Percentiles rank a stretch among this genome's conserved stretches.
Evolutionary conservation across 2,329 filamentous ascomycete genomes (phyloP).

Genomic region (Teratosphaeria zuluensis): DNA sequence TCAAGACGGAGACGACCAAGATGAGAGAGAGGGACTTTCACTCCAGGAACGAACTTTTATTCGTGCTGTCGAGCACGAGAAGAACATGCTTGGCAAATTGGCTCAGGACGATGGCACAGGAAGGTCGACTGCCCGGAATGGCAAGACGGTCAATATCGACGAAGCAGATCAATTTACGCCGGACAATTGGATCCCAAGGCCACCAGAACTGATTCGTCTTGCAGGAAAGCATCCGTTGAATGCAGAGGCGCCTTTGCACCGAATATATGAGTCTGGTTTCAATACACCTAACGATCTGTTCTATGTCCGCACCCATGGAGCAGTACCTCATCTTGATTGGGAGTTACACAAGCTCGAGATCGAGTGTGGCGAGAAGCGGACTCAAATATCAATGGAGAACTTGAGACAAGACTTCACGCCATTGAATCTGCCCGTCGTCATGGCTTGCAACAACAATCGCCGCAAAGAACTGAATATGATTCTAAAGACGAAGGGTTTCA

Average conservation of each 20-base stretch:
- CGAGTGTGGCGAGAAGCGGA: slow-evolving; percentile 31
- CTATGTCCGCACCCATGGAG: slow-evolving; percentile 46
- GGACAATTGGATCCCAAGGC: slow-evolving; percentile 46
- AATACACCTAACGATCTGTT: slow-evolving; percentile 44
- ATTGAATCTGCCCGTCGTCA: slow-evolving; percentile 40
- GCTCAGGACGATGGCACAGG: slow-evolving; percentile 36
- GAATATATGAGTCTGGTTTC: slow-evolving; percentile 38
- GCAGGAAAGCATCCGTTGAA: slow-evolving; percentile 48
- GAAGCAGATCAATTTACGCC: slow-evolving; percentile 43
- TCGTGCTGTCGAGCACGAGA: slow-evolving; percentile 34
- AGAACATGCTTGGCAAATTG: slow-evolving; percentile 31
- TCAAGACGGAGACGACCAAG: slow-evolving; percentile 6
- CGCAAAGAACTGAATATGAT: slow-evolving; percentile 45
- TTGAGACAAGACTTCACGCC: slow-evolving; percentile 33
- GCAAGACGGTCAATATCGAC: slow-evolving; percentile 31
- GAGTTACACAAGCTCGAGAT: slow-evolving; percentile 41
- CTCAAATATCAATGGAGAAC: slow-evolving; percentile 36
- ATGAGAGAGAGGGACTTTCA: slow-evolving; percentile 15
- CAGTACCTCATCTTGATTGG: slow-evolving; percentile 43
- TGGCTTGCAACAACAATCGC: slow-evolving; percentile 43
- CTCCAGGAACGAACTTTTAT: slow-evolving; percentile 31
- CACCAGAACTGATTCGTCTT: slow-evolving; percentile 37
- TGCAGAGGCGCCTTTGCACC: slow-evolving; percentile 35
- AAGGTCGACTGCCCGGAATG: slow-evolving; percentile 24
- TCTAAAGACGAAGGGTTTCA: slow-evolving; percentile 40